Base-by-base conservation (phyloP, 169 alveolate genomes). In the Eimeria sp. region DNA sequence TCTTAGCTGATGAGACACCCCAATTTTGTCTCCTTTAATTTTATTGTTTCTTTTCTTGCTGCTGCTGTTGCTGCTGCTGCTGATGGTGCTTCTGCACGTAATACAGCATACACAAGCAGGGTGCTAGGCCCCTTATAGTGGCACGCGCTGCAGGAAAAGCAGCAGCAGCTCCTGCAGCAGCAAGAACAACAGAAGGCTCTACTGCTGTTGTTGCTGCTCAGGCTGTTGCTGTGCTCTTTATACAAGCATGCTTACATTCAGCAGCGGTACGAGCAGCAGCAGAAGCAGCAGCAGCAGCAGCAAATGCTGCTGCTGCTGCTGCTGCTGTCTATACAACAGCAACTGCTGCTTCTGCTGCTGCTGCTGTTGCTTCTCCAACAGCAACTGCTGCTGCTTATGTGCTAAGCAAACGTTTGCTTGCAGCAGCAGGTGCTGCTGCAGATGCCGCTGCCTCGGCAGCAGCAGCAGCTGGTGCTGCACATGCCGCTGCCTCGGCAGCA, bases 341-440 rank as follows among this genome's bases (percentile, higher is more conserved):
- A 43, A 34, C 34, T 43, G 87, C 87, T 43, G 87, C 87, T 43
- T 25, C 87, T 43, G 87, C 87, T 76, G 87, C 87, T 76, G 87
- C 87, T 40, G 34, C 61, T 76, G 61, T 65, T 43, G 51, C 20
- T 25, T 10, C 49, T 11, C 10, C 2, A 27, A 40, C 43, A 27
- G 40, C 40, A 34, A 34, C 40, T 34, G 40, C 40, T 34, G 40
- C 40, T 34, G 76, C 76, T 67, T 18, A 22, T 10, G 40, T 5
- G 9, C 10, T 10, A 27, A 11, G 27, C 9, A 11, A 25, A 57
- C 84, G 57, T 14, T 76, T 34, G 25, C 34, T 76, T 43, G 87
- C 87, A 76, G 87, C 87, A 43, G 87, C 57, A 43, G 87, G 63
- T 76, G 87, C 57, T 34, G 65, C 87, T 76, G 87, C 61, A 16